Percentiles rank a stretch among this genome's conserved stretches.
These are phyloP conservation scores for Umbelopsis isabellina DNA, from an alignment of 192 early-diverging fungal genomes.

Conservation along the genomic window DNA sequence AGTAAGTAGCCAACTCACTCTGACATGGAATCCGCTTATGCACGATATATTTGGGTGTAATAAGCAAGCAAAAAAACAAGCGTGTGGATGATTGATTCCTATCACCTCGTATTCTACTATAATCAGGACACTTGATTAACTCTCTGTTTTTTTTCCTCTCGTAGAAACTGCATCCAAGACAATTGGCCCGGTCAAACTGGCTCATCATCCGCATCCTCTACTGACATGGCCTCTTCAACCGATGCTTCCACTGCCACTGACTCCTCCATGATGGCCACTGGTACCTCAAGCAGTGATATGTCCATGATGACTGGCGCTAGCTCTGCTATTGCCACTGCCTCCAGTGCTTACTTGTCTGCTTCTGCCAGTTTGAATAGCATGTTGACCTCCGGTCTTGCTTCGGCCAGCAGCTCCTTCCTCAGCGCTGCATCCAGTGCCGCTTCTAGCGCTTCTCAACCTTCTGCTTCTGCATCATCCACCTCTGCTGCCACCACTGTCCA, in stretches of 20 bases:
- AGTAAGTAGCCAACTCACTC: neutral
- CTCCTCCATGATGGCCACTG: neutral
- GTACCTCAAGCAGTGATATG: neutral
- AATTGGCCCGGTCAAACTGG: constrained; percentile 12
- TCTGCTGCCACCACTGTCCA: neutral
- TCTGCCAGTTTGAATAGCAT: neutral
- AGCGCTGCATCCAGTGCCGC: constrained; percentile 3
- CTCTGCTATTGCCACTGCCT: constrained; percentile 11
- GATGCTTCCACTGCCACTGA: neutral
- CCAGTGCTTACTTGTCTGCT: neutral
- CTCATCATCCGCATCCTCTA: neutral
- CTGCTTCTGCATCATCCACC: neutral
- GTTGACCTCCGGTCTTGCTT: neutral
- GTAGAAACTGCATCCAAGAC: constrained; percentile 13
- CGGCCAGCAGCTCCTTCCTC: neutral
- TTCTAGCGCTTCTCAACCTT: neutral
- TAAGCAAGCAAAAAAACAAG: neutral
- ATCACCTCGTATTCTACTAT: too few relatives aligned
- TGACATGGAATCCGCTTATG: neutral
- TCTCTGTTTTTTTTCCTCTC: too few relatives aligned
- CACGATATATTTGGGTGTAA: neutral
- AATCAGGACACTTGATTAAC: too few relatives aligned
- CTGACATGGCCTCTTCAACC: neutral
- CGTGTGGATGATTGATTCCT: neutral
- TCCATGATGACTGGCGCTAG: neutral